These are phyloP conservation scores for Kwoniella pini DNA, from an alignment of 768 basidiomycete genomes.

Conservation along the genomic window DNA sequence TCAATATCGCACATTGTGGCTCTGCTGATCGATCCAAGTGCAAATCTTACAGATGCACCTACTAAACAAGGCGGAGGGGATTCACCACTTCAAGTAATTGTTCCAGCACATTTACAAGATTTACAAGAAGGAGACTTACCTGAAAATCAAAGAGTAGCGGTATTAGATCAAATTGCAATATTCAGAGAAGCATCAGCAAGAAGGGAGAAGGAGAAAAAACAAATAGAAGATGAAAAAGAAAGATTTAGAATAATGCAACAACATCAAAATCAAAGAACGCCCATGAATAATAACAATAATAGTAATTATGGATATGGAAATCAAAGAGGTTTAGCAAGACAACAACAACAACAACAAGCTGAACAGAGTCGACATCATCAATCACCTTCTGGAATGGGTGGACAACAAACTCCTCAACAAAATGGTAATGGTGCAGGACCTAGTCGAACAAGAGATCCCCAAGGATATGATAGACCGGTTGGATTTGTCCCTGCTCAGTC, in stretches of 20 bases:
- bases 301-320: slow-evolving; percentile 51
- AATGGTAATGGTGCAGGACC: slow-evolving; percentile 26
- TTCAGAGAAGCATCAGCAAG: slow-evolving; percentile 94
- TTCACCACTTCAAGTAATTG: slow-evolving; percentile 54
- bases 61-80: slow-evolving; percentile 18
- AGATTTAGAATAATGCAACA: slow-evolving; percentile 54
- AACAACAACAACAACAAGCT: slow-evolving; percentile 33
- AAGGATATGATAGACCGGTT: slow-evolving; percentile 75
- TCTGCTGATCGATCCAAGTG: slow-evolving; percentile 72
- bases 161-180: slow-evolving; percentile 93
- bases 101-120: slow-evolving; percentile 95
- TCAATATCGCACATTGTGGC: slow-evolving; percentile 60
- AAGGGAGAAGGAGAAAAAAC: slow-evolving; percentile 83
- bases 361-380: slow-evolving; percentile 47
- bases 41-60: slow-evolving; percentile 63
- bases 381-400: slow-evolving; percentile 10
- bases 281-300: slow-evolving; percentile 6
- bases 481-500: slow-evolving; percentile 70
- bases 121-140: slow-evolving; percentile 95
- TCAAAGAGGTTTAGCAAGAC: slow-evolving; percentile 70
- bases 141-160: slow-evolving; percentile 85
- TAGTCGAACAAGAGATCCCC: slow-evolving; percentile 62
- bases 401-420: slow-evolving; percentile 15
- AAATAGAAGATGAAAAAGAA: slow-evolving; percentile 51
- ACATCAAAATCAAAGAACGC: slow-evolving; percentile 55